Percentiles rank a stretch among this genome's conserved stretches.
phyloP scores from a whole-genome alignment of 2,329 filamentous ascomycete species.

The Claviceps sp. region DNA sequence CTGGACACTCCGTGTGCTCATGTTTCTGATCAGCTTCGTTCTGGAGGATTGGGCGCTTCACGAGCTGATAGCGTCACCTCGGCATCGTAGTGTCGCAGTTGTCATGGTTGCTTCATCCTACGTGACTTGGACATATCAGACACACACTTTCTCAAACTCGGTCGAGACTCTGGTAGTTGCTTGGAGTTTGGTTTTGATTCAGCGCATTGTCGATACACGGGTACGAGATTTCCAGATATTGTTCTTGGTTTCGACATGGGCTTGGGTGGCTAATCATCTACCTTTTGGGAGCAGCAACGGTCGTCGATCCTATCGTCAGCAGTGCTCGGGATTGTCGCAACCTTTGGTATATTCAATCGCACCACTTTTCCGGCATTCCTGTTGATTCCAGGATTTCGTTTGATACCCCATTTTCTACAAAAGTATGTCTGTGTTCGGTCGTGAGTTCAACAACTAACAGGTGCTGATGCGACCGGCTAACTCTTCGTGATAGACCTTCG shows the following conservation, averaged over 20 bases:
- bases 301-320: conserved; percentile 64
- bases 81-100: conserved; percentile 58
- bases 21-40: conserved; percentile 93
- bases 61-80: conserved; percentile 69
- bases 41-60: conserved; percentile 95
- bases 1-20: conserved; percentile 74
- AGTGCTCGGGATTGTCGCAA: conserved; percentile 65
- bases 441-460: background rate
- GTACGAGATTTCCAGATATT: conserved; percentile 32
- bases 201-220: conserved; percentile 68
- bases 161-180: conserved; percentile 85
- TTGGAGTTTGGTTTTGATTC: conserved; percentile 86
- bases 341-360: conserved; percentile 87
- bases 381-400: conserved; percentile 65
- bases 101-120: conserved; percentile 89
- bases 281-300: conserved; percentile 40
- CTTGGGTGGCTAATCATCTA: conserved; percentile 12
- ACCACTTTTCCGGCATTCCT: conserved; percentile 96
- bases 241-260: conserved; percentile 4
- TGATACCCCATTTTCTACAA: conserved; percentile 74
- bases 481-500: conserved; percentile 30
- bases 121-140: conserved; percentile 97
- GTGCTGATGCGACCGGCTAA: conserved; percentile 8
- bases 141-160: conserved; percentile 96
- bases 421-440: conserved; percentile 42